phyloP scores from a whole-genome alignment of 2,329 filamentous ascomycete species.

The Curvularia spicifera region DNA sequence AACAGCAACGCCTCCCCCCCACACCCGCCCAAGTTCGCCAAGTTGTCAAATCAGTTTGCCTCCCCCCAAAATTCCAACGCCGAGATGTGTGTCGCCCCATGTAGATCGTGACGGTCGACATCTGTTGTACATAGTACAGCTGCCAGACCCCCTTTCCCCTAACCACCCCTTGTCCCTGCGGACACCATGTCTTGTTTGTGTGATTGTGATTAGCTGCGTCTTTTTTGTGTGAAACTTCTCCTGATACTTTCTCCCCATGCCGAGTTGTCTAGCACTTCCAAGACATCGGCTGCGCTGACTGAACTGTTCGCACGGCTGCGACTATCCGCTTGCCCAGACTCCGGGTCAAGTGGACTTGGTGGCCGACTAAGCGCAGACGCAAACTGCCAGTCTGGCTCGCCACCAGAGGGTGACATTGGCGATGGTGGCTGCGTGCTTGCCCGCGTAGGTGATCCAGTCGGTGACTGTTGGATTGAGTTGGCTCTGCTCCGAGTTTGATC shows the following conservation, averaged over 20 bases:
- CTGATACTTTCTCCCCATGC: conserved; percentile 93
- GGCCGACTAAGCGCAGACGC: conserved; percentile 52
- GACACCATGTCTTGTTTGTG: background rate
- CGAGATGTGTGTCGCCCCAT: conserved; percentile 13
- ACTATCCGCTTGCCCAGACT: conserved; percentile 47
- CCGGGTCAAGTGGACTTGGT: conserved; percentile 45
- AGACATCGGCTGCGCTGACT: conserved; percentile 77
- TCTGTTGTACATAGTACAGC: conserved; percentile 9
- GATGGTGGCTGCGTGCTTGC: conserved; percentile 34
- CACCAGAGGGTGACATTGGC: conserved; percentile 38
- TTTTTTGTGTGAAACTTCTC: conserved; percentile 77
- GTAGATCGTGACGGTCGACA: conserved; percentile 11
- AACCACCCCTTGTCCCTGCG: background rate
- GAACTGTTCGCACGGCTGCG: conserved; percentile 70
- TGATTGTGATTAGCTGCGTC: conserved; percentile 36
- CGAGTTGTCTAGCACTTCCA: conserved; percentile 85
- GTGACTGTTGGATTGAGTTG: conserved; percentile 50
- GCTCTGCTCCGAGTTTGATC: conserved; percentile 42
- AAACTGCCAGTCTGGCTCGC: conserved; percentile 54
- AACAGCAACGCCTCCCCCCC: background rate
- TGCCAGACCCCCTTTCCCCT: conserved; percentile 5
- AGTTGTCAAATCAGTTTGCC: conserved; percentile 25
- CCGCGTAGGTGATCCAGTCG: conserved; percentile 43
- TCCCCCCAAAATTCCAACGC: conserved; percentile 16
- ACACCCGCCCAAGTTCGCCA: conserved; percentile 8